A percentile compares a stretch with the other conserved stretches of the same genome.
These are phyloP conservation scores for Pseudogymnoascus sp. DNA, from an alignment of 2,329 filamentous ascomycete species.

Conservation along the genomic window DNA sequence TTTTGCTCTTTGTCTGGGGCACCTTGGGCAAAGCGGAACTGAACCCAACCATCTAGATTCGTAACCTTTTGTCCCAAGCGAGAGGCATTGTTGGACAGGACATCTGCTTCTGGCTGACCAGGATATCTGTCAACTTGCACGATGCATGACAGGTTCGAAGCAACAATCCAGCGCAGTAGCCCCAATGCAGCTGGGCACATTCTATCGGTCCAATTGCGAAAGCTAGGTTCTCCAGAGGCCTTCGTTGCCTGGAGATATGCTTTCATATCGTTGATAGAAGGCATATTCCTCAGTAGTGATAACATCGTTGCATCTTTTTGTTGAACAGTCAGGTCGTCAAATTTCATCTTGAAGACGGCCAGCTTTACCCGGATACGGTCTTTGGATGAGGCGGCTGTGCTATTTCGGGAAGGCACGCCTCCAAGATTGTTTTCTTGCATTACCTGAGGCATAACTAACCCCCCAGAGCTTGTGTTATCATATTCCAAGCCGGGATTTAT, in stretches of 20 bases:
- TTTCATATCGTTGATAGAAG: constrained; percentile 51
- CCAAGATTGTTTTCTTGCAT: not conserved
- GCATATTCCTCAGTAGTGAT: constrained; percentile 48
- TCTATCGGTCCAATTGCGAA: constrained; percentile 44
- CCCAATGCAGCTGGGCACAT: constrained; percentile 58
- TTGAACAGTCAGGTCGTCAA: constrained; percentile 41
- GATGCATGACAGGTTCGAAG: constrained; percentile 82
- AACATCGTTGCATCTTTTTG: constrained; percentile 43
- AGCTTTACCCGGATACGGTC: not conserved
- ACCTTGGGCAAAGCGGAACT: constrained; percentile 83
- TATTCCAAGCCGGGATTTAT: not conserved
- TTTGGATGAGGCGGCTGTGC: not conserved
- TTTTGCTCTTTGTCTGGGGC: constrained; percentile 76
- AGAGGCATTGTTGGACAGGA: constrained; percentile 14
- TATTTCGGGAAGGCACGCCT: not conserved
- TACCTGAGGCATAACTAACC: not conserved
- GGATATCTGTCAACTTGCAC: constrained; percentile 54
- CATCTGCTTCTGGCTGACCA: constrained; percentile 20
- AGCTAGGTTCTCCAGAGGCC: constrained; percentile 20
- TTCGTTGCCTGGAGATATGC: constrained; percentile 33
- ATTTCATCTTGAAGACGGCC: constrained; percentile 41
- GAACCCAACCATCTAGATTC: constrained; percentile 58
- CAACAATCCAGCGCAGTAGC: constrained; percentile 77
- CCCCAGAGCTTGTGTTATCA: not conserved
- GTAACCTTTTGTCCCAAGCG: constrained; percentile 36